Evolutionary conservation across 768 basidiomycete species (phyloP), one percentile per base, ranked within the genome.

Genomic region (Mycena rosella): DNA sequence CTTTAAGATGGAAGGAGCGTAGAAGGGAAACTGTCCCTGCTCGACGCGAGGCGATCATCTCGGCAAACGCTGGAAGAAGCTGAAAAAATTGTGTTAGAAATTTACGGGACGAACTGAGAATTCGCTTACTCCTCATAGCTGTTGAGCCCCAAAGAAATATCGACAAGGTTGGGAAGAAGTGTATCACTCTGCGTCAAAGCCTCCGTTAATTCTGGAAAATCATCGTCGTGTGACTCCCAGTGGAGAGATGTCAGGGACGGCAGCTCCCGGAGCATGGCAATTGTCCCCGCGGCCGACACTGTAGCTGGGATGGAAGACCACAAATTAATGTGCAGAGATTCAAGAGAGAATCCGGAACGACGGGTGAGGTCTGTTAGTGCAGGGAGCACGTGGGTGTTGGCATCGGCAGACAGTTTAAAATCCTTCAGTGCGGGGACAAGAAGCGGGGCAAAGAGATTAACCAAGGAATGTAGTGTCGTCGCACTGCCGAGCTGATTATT

Each of bases 361-460:
- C 11, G 18, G 55, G 55, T 20, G 17, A 57, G 56, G 26, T 26
- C n/a, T 30, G 40, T 57, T 27, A 57, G 40, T 20, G 56, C 56
- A 17, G 42, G 56, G 29, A 57, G 42, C 2, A 57, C 27, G 34
- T 26, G 45, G 10, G 56, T 6, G 27, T 57, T 14, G 36, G 18
- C 42, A 30, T 57, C 34, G 10, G 27, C n/a, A 7, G 40, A n/a
- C 56, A 57, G 14, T 44, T 1, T 45, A 7, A 45, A 42, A 57
- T 40, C 44, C 56, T 57, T 57, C 34, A 57, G n/a, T 27, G 24
- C 56, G 13, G 56, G 56, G 32, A 45, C 56, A 4, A 5, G 17
- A 22, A 57, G 56, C n/a, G 40, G 40, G 55, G 40, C 55, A 40
- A 56, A 56, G 55, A 42, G 38, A 42, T 56, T 40, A 32, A 56